Base-by-base conservation (phyloP, 345 rosid genomes). In the Mangifera indica region DNA sequence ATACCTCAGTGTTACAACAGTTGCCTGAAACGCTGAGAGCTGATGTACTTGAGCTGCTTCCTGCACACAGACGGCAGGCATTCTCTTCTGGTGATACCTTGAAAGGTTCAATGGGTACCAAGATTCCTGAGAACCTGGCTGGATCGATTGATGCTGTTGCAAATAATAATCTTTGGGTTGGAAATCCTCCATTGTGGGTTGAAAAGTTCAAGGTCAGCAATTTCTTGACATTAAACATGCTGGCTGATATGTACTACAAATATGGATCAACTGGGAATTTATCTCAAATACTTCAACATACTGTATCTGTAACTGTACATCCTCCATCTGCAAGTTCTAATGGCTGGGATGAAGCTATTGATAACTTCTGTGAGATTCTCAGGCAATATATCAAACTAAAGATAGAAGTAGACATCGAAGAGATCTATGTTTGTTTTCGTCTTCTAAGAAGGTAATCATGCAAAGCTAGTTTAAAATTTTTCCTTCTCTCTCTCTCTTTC, bases 161-260 rank as follows among this genome's bases (percentile, higher is more conserved):
- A 24, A 73, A 45, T 55, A 74, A 65, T 55, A 69, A 81, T 84
- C 86, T 87, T 67, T 90, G 93, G 93, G 73, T 62, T 68, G 98
- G 95, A 69, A 79, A 78, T 82, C 98, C 98, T 67, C 98, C 97
- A 45, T 55, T 6, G 9, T 94, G 97, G 98, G 83, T 84, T 73
- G 84, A 86, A 52, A 81, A 80, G 63, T 94, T 90, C 77, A 85
- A 73, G 87, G 70, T 24, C 76, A 87, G 92, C 82, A 87, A 83
- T 59, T 77, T 76, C 72, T 74, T 57, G 71, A 76, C 77, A 18
- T 72, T 92, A 75, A 86, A 79, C 45, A 70, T 63, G 56, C 45
- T 92, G 60, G 87, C 95, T 44, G 90, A 89, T 63, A 80, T 82
- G 72, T 92, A 81, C 78, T 54, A 70, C 81, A 85, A 79, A 80